Conservation (phyloP, 306 rosid genomes). For the Vicia villosa region DNA sequence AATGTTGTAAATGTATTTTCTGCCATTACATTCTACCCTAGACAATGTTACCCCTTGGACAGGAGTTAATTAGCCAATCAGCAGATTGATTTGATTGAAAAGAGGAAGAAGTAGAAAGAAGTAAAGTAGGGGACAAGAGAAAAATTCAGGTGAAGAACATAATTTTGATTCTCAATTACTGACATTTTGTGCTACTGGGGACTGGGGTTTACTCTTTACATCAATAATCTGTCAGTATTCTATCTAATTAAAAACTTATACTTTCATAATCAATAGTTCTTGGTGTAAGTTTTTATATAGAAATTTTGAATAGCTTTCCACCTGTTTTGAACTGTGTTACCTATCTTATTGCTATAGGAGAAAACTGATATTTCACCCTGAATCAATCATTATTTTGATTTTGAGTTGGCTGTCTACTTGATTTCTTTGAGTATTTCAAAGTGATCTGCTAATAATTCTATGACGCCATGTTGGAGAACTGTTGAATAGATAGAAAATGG, state of each 20-base stretch:
- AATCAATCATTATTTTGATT: constrained; percentile 12
- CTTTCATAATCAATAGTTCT: neutral
- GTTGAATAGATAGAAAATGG: constrained; percentile 7
- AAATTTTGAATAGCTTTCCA: neutral
- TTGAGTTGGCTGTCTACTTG: constrained; percentile 5
- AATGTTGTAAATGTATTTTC: too few species aligned
- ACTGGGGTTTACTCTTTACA: neutral
- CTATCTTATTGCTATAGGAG: neutral
- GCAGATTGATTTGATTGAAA: neutral
- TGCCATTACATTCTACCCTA: neutral
- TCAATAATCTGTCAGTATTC: neutral
- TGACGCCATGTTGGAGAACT: constrained; percentile 7
- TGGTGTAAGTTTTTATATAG: neutral
- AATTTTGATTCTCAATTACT: neutral
- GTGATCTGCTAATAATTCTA: neutral
- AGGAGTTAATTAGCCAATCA: neutral
- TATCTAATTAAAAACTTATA: neutral
- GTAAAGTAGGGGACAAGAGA: neutral
- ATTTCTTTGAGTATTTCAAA: neutral
- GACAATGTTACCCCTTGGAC: neutral
- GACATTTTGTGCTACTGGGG: neutral
- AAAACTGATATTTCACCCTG: neutral
- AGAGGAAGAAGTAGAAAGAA: neutral
- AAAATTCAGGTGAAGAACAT: neutral
- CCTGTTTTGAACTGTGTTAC: neutral